A percentile compares a stretch with the other conserved stretches of the same genome.
phyloP scores from a whole-genome alignment of 2,329 filamentous ascomycete species.

The Xenosphaeropsis pyriputrescens region DNA sequence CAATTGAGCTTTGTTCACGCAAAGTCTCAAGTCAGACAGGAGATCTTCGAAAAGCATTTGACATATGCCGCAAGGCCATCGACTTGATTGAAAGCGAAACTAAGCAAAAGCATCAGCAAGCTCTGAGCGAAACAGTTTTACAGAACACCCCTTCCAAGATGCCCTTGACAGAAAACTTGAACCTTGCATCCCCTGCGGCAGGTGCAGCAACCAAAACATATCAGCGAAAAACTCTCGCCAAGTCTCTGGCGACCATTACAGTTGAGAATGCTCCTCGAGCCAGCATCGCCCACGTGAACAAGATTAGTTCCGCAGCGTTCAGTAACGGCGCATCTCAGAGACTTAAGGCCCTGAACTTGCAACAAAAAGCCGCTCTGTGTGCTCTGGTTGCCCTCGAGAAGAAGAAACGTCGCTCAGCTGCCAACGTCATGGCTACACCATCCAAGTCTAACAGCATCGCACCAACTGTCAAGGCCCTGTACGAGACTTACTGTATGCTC shows the following conservation, averaged over 20 bases:
- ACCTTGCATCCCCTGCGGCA: slow-evolving; percentile 44
- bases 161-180: slow-evolving; percentile 68
- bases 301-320: slow-evolving; percentile 79
- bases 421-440: slow-evolving; percentile 32
- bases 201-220: slow-evolving; percentile 20
- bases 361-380: slow-evolving; percentile 92
- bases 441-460: slow-evolving; percentile 46
- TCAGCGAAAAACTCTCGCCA: slow-evolving; percentile 24
- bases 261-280: slow-evolving; percentile 73
- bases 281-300: slow-evolving; percentile 80
- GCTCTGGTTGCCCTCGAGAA: slow-evolving; percentile 78
- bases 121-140: slow-evolving; percentile 36
- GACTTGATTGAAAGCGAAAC: slow-evolving; percentile 83
- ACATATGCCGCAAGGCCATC: slow-evolving; percentile 79
- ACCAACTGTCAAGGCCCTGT: slow-evolving; percentile 73
- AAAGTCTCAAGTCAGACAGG: slow-evolving; percentile 92
- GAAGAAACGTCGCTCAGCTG: slow-evolving; percentile 40
- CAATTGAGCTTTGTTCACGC: slow-evolving; percentile 84
- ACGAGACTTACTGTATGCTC: slow-evolving; percentile 66
- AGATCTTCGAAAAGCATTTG: slow-evolving; percentile 87
- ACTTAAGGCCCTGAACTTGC: slow-evolving; percentile 76
- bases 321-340: slow-evolving; percentile 78
- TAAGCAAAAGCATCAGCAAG: slow-evolving; percentile 54
- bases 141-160: slow-evolving; percentile 56
- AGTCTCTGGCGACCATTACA: slow-evolving; percentile 43